Percentiles rank a stretch among this genome's conserved stretches.
Evolutionary conservation across 2,329 filamentous ascomycete species (phyloP).

Genomic region (Amphichorda felina): DNA sequence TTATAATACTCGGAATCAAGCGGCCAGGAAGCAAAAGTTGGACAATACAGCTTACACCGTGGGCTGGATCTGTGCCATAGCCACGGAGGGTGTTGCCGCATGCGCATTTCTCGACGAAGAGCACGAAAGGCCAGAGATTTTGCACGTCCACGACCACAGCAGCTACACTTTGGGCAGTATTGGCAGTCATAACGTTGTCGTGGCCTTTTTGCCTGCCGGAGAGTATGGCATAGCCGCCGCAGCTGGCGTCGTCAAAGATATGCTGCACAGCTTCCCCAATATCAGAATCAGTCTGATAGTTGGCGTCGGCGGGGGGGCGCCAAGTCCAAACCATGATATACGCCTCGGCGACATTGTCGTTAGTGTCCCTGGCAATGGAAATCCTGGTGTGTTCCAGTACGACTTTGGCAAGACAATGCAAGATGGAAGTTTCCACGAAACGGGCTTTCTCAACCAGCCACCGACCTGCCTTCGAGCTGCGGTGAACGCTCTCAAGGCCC

Average conservation of each 20-base stretch:
- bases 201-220: slow-evolving; percentile 14
- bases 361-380: slow-evolving; percentile 2
- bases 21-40: too few relatives aligned
- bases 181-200: slow-evolving; percentile 20
- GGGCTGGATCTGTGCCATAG: slow-evolving; percentile 30
- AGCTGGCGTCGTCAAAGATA: slow-evolving; percentile 11
- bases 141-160: slow-evolving; percentile 9
- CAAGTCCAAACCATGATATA: slow-evolving; percentile 18
- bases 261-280: slow-evolving; percentile 15
- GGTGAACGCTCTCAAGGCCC: slow-evolving; percentile 1
- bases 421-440: slow-evolving; percentile 2
- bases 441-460: slow-evolving; percentile 5
- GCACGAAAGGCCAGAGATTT: slow-evolving; percentile 14
- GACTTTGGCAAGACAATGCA: slow-evolving; percentile 7
- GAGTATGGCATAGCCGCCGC: slow-evolving; percentile 13
- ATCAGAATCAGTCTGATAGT: slow-evolving; percentile 18
- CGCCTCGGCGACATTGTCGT: slow-evolving; percentile 13
- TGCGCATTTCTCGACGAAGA: slow-evolving; percentile 24
- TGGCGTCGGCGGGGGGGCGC: slow-evolving; percentile 19
- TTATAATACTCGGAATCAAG: too few relatives aligned
- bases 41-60: too few relatives aligned
- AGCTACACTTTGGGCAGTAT: slow-evolving; percentile 19
- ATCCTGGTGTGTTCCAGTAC: slow-evolving; percentile 5
- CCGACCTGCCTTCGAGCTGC: slow-evolving; percentile 4
- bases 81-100: slow-evolving; percentile 23